Base-by-base conservation (phyloP, 164 flowering plant species). In the Nelumbo lutea region DNA sequence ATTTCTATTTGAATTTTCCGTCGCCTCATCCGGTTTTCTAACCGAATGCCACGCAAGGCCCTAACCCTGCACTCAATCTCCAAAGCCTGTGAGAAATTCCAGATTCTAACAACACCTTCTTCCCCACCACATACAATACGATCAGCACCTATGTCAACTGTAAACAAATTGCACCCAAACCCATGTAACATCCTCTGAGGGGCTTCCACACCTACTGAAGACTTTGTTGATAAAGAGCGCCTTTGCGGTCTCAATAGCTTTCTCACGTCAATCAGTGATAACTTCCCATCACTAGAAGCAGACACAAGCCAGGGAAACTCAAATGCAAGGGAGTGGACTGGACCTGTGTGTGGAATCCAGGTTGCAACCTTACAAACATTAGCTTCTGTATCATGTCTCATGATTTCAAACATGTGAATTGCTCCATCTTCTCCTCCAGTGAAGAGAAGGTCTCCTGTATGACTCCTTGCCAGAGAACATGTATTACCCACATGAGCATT, bases 281-380 rank as follows among this genome's bases (percentile, higher is more conserved):
- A 77, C 64, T 82, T 89, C 48, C 98, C 97, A 74, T 94, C 98
- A 66, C 83, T 77, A 11, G 98, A 90, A 55, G 95, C 89, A 38
- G 97, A 94, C 44, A 90, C 91, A 71, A 94, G 90, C 97, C 97
- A 94, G 8, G 98, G 98, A 73, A 87, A 91, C 85, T 91, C 98
- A 74, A 94, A 94, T 10, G 95, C 87, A 63, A 94, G 89, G 11
- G 97, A 87, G 59, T 83, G 41, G 44, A 91, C 90, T 61, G 93
- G 76, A n/a, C 90, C 90, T 0, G 85, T 60, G 70, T 94, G 98
- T 68, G 97, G 92, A 71, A 72, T 75, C 96, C 96, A 94, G 42
- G 87, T 78, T 15, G 95, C 96, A 14, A 88, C 79, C 40, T 63
- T 75, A 45, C 44, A 52, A 52, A 79, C 67, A 53, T 67, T 61